Evolutionary conservation across 768 basidiomycete genomes (phyloP).

Genomic region (Hypsizygus marmoreus): DNA sequence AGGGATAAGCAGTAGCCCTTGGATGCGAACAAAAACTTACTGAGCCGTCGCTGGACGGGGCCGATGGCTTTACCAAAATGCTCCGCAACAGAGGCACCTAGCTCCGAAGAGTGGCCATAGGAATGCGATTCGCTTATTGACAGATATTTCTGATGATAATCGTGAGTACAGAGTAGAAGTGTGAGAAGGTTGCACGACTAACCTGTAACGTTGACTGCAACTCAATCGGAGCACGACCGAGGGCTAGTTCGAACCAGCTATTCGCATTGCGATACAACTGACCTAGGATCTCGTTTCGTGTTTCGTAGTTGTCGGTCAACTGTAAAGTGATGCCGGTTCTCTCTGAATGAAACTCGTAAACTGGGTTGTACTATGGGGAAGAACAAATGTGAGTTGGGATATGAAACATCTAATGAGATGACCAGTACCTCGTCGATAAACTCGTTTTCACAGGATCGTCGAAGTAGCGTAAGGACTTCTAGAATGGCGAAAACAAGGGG

Average conservation of each 20-base stretch:
- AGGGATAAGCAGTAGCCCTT: constrained; percentile 1
- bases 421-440: constrained; percentile 80
- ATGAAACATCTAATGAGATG: background rate
- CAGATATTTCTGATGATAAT: constrained; percentile 75
- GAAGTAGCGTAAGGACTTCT: constrained; percentile 87
- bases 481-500: constrained; percentile 86
- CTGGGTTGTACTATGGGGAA: constrained; percentile 78
- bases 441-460: constrained; percentile 88
- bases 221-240: constrained; percentile 89
- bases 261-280: constrained; percentile 74
- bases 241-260: constrained; percentile 84
- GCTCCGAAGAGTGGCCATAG: constrained; percentile 77
- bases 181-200: constrained; percentile 16
- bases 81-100: constrained; percentile 90
- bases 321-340: constrained; percentile 73
- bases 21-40: constrained; percentile 42
- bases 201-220: constrained; percentile 92
- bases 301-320: constrained; percentile 82
- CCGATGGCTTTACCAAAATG: constrained; percentile 83
- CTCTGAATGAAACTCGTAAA: constrained; percentile 81
- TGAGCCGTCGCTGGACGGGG: constrained; percentile 70
- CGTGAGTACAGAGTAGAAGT: constrained; percentile 1
- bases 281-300: constrained; percentile 81
- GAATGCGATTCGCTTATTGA: constrained; percentile 69
- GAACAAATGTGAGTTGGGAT: background rate